Percentiles rank a stretch among this genome's conserved stretches.
Conservation (phyloP, 2,329 filamentous ascomycete species). For the Lachnellula arida region DNA sequence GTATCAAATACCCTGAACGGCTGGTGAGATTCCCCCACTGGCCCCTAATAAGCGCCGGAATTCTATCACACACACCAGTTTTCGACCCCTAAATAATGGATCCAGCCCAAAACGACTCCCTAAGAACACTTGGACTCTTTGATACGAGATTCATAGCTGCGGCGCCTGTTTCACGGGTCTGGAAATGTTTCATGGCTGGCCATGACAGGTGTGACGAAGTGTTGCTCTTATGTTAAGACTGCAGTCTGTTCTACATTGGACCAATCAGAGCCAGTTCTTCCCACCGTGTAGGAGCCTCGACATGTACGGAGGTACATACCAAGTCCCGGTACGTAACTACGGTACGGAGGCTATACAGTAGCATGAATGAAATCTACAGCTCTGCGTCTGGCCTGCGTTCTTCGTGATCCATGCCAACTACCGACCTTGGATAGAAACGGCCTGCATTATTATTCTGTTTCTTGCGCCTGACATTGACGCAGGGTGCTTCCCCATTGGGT, state of each 20-base stretch:
- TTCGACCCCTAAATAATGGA: neutral
- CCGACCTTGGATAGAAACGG: too few relatives aligned
- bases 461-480: too few relatives aligned
- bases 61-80: neutral
- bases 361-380: neutral
- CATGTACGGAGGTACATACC: neutral
- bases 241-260: constrained; percentile 7
- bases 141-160: constrained; percentile 2
- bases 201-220: constrained; percentile 16
- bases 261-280: constrained; percentile 7
- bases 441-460: too few relatives aligned
- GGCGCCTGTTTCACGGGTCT: constrained; percentile 25
- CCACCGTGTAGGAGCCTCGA: neutral
- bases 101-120: neutral
- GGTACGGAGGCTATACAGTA: neutral
- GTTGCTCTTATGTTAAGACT: constrained; percentile 18
- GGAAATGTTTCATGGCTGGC: constrained; percentile 24
- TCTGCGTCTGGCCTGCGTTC: neutral
- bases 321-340: neutral
- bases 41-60: constrained; percentile 5
- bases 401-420: too few relatives aligned
- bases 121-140: neutral
- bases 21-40: neutral
- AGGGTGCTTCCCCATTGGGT: neutral
- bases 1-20: neutral